Base-by-base conservation (phyloP, 352 stramenopile genomes). In the Globisporangium mamillatum region DNA sequence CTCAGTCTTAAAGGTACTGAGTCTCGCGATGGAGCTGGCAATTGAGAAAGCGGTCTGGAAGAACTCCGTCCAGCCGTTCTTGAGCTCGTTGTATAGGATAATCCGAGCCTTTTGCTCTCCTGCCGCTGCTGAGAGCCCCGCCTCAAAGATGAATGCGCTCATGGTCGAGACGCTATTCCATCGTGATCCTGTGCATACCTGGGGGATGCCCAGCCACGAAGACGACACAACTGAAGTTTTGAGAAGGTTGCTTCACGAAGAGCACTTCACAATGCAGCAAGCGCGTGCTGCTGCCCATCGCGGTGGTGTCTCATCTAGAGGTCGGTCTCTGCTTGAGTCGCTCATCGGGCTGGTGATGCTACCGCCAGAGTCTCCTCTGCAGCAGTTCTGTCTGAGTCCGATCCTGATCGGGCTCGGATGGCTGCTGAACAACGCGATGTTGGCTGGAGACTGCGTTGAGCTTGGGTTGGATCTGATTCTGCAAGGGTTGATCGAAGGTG, bases 21-120 rank as follows among this genome's bases (percentile, higher is more conserved):
- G 60, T 34, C 60, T 72, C 6, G 53, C 60, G 18, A 32, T 72
- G 18, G 66, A 67, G 36, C 36, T 66, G 14, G 44, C 60, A 6
- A 44, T 72, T 10, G 66, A 72, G 14, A 67, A 67, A 25, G 20
- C 53, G 12, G 53, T 72, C 44, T 72, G 53, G 60, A 72, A 67
- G 20, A 62, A 67, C 53, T 67, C 66, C 4, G 12, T 56, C 20
- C 44, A 55, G 8, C 20, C 53, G 32, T 72, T 72, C 29, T 24
- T 72, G 52, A 22, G 24, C 7, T 62, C 66, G 44, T 8, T 72
- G 27, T 72, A 72, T 24, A 10, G 20, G 7, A 54, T 72, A 18
- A 24, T 72, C 4, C 53, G 32, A 67, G 60, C 53, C 0, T 57
- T 67, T 4, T 67, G 54, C 34, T 38, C 60, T 8, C 16, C 24